Evolutionary conservation across 768 basidiomycete species (phyloP), one percentile per base, ranked within the genome.

Genomic region (Suillus hirtellus): DNA sequence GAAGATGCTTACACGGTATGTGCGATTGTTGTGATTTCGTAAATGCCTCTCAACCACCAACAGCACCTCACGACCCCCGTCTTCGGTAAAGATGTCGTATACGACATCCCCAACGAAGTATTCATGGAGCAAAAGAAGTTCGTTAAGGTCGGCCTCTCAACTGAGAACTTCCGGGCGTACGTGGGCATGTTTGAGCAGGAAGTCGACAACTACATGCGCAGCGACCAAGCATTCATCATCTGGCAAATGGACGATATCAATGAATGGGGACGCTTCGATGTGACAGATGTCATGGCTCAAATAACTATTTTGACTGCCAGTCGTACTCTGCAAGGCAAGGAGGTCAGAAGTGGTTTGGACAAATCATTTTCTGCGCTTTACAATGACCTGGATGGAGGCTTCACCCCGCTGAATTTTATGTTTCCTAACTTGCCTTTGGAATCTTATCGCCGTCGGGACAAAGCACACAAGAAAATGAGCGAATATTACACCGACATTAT

Each of bases 91-190:
- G 96, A 93, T 54, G 97, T 99, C 53, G 96, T 98, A 12, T 99
- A 99, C 74, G 97, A 99, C 69, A 88, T 93, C 59, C 96, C 97
- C 38, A 99, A 99, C 75, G 92, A 96, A 54, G 79, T 92, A 52
- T 89, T 99, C 76, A 99, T 99, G 96, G 95, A 99, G 71, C 97
- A 99, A 76, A 99, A 99, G 83, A 92, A 90, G 73, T 98, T 98
- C 72, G 90, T 99, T 76, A 99, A 99, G 79, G 88, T 95, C 65
- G 96, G 97, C 27, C 86, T 99, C 24, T 92, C 95, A 12, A 87
- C 86, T 14, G 96, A 99, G 34, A 96, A 96, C 76, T 87, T 99
- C 75, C 86, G 89, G 49, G 82, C 87, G 37, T 99, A 99, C 59
- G 82, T 88, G 21, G 86, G 87, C 58, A 88, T 93, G 85, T 89